A percentile compares a stretch with the other conserved stretches of the same genome.
phyloP scores from a whole-genome alignment of 441 rosid species.

The Sinapis alba region DNA sequence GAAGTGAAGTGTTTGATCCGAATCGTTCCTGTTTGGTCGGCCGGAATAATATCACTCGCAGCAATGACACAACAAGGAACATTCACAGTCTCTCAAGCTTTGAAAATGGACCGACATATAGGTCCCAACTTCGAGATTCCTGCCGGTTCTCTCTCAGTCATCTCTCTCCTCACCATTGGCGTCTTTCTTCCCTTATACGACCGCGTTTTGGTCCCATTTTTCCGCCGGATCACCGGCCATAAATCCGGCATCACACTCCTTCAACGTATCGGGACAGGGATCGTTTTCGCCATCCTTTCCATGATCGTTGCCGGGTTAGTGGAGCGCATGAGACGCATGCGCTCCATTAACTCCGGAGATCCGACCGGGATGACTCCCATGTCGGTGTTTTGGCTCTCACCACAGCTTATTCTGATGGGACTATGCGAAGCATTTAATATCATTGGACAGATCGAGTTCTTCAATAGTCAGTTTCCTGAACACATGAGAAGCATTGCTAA shows the following conservation, averaged over 20 bases:
- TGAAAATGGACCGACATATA: slow-evolving; percentile 73
- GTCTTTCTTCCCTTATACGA: slow-evolving; percentile 55
- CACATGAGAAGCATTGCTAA: slow-evolving; percentile 90
- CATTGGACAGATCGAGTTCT: slow-evolving; percentile 79
- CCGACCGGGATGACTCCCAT: slow-evolving; percentile 51
- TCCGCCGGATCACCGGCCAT: slow-evolving; percentile 65
- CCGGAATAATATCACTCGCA: slow-evolving; percentile 78
- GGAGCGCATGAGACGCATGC: slow-evolving; percentile 59
- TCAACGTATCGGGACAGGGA: slow-evolving; percentile 82
- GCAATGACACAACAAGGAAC: slow-evolving; percentile 79
- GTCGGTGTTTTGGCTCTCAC: slow-evolving; percentile 85
- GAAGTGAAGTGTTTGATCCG: slow-evolving; percentile 79
- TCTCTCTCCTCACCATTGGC: slow-evolving; percentile 68
- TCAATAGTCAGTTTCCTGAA: slow-evolving; percentile 90
- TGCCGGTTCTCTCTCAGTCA: slow-evolving; percentile 80
- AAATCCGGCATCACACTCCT: slow-evolving; percentile 74
- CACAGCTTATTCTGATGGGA: slow-evolving; percentile 82
- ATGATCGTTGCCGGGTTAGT: slow-evolving; percentile 74
- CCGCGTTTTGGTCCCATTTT: slow-evolving; percentile 57
- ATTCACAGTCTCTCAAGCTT: slow-evolving; percentile 83
- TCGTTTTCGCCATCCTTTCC: slow-evolving; percentile 64
- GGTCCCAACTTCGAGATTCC: slow-evolving; percentile 69
- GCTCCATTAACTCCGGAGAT: slow-evolving; percentile 47
- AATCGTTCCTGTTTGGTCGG: slow-evolving; percentile 86
- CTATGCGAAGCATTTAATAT: slow-evolving; percentile 85